Evolutionary conservation across 805 yeast genomes (phyloP), one percentile per base, ranked within the genome.

Genomic region (Phaffomyces antillensis): DNA sequence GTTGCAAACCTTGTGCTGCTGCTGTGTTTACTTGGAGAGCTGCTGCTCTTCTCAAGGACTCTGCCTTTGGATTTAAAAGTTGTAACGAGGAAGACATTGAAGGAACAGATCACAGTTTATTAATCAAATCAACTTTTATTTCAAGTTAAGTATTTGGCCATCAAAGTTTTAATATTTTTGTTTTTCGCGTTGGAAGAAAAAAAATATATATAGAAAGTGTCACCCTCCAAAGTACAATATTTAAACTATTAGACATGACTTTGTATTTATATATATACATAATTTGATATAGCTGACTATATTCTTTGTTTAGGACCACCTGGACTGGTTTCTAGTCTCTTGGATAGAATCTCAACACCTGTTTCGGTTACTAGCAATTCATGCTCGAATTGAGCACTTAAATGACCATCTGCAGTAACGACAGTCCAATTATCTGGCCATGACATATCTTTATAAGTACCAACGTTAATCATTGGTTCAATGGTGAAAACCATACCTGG

Each of bases 361-460:
- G 80, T 83, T 60, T 90, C 98, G 8, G 99, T 93, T 35, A 93
- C 93, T 47, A 93, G 66, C 60, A 93, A 59, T 61, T 95, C 91
- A 63, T 93, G 97, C 66, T 93, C 96, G 57, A 93, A 93, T 65
- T 93, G 99, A 1, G 99, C 98, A 56, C 91, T 82, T 48, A 77
- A 71, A 59, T 79, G 78, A 44, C 99, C 99, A 61, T 93, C 99
- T 36, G 80, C 81, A 16, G 99, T 93, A 16, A 79, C 77, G 2
- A 95, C 79, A 6, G 99, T 93, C 99, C 99, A 93, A 64, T 87
- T 85, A 64, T 93, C 99, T 3, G 99, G 99, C 99, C 99, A 93
- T 45, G 81, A 71, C 47, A 76, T 66, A 64, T 90, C 98, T 59
- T 77, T 77, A 69, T 77, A 83, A 0, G 83, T 69, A 9, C 99